Evolutionary conservation across 1,284 basidiomycete species (phyloP).

Genomic region (Heliocybe sulcata): DNA sequence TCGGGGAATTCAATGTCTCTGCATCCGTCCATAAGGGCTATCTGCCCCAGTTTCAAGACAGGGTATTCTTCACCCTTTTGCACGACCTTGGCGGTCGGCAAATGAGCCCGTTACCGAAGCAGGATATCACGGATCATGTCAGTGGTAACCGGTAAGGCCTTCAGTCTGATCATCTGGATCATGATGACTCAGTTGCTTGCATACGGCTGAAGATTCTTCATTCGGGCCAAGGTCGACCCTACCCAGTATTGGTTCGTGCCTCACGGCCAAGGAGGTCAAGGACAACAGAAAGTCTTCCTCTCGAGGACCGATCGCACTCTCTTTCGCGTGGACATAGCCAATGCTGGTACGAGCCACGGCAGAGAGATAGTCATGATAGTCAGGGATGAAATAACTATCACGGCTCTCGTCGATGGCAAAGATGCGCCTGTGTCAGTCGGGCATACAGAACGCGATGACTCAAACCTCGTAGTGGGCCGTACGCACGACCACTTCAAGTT

Average conservation of each 20-base stretch:
- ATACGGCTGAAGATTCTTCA: constrained; percentile 11
- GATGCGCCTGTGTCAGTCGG: not conserved
- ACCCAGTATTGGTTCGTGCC: constrained; percentile 8
- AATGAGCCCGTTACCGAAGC: constrained; percentile 1
- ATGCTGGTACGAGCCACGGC: not conserved
- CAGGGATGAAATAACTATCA: not conserved
- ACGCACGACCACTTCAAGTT: not conserved
- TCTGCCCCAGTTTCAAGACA: constrained; percentile 6
- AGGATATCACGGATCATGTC: constrained; percentile 8
- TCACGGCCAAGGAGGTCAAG: no score
- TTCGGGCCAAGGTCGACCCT: constrained; percentile 9
- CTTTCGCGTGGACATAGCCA: not conserved
- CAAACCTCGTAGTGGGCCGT: not conserved
- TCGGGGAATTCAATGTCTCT: not conserved
- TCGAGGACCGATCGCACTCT: not conserved
- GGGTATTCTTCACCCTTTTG: constrained; percentile 9
- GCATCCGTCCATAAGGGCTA: not conserved
- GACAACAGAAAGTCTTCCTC: not conserved
- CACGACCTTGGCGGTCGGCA: constrained; percentile 1
- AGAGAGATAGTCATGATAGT: not conserved
- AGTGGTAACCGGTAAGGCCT: constrained; percentile 10
- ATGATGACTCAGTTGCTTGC: no score
- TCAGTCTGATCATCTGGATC: no score
- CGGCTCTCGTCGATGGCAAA: not conserved
- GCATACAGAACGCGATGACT: no score